Conservation (phyloP, 1,284 basidiomycete species). For the Chalciporus sp. region DNA sequence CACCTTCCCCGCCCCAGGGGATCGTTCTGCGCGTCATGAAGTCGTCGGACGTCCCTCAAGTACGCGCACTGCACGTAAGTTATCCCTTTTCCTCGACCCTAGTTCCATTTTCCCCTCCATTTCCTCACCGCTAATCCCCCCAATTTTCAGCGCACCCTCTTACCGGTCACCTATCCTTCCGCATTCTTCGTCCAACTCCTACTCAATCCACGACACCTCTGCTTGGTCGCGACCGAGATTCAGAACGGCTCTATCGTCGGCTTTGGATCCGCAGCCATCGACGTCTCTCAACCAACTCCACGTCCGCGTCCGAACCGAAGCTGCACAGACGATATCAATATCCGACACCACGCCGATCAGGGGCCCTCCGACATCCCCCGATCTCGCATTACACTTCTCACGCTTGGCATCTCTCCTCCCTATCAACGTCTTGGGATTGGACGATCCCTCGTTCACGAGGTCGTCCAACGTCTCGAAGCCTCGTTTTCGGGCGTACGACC, state of each 20-base stretch:
- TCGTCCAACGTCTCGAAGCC: conserved; percentile 30
- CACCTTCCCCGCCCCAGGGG: conserved; percentile 10
- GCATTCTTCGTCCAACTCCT: conserved; percentile 60
- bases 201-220: conserved; percentile 47
- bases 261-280: conserved; percentile 51
- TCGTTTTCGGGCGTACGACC: conserved; percentile 1
- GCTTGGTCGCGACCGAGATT: conserved; percentile 46
- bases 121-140: not conserved
- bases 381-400: conserved; percentile 49
- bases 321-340: not conserved
- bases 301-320: not conserved
- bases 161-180: conserved; percentile 50
- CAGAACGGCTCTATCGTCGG: conserved; percentile 40
- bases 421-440: conserved; percentile 52
- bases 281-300: conserved; percentile 24
- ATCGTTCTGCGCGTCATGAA: conserved; percentile 36
- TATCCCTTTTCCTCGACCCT: not conserved
- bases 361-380: conserved; percentile 30
- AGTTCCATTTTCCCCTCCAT: conserved; percentile 1
- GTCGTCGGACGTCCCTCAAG: conserved; percentile 41
- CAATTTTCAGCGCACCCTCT: conserved; percentile 37
- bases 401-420: conserved; percentile 54
- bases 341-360: conserved; percentile 3
- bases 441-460: conserved; percentile 46
- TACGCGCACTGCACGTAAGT: conserved; percentile 52